phyloP scores from a whole-genome alignment of 306 rosid genomes.

The Glycine latifolia region DNA sequence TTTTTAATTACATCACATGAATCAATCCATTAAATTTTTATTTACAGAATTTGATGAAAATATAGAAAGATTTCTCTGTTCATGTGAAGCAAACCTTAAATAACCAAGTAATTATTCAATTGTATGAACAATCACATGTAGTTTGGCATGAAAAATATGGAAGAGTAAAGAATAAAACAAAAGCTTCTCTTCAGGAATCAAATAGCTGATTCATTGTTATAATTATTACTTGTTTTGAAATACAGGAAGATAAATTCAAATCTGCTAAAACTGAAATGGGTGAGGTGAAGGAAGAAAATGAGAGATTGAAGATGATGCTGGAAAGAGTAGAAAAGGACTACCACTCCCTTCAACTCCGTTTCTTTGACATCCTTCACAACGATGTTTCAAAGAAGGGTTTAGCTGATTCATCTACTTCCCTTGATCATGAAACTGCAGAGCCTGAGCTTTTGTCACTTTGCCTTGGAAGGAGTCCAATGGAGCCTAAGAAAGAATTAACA shows the following conservation, averaged over 20 bases:
- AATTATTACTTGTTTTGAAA: conserved; percentile 15
- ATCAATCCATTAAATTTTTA: background rate
- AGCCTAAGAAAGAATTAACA: conserved; percentile 43
- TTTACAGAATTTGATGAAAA: background rate
- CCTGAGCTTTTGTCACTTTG: conserved; percentile 66
- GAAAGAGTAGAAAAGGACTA: conserved; percentile 67
- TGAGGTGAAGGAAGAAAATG: conserved; percentile 75
- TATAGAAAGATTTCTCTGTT: background rate
- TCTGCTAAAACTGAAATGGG: conserved; percentile 70
- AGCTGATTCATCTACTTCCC: conserved; percentile 29
- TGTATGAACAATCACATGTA: background rate
- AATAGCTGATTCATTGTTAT: background rate
- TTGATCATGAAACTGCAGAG: conserved; percentile 49
- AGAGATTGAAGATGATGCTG: conserved; percentile 68
- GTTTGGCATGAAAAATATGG: background rate
- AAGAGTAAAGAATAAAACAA: background rate
- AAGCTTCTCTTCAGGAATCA: background rate
- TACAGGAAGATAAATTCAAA: conserved; percentile 59
- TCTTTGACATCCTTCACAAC: conserved; percentile 53
- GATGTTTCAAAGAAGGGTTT: conserved; percentile 40
- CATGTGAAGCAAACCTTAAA: background rate
- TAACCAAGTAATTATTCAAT: background rate
- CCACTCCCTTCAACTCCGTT: conserved; percentile 64
- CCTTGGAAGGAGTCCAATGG: conserved; percentile 63
- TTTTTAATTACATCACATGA: background rate